A percentile compares a stretch with the other conserved stretches of the same genome.
Evolutionary conservation across 371 early-diverging fungal genomes (phyloP).

Genomic region (Apophysomyces ossiformis): DNA sequence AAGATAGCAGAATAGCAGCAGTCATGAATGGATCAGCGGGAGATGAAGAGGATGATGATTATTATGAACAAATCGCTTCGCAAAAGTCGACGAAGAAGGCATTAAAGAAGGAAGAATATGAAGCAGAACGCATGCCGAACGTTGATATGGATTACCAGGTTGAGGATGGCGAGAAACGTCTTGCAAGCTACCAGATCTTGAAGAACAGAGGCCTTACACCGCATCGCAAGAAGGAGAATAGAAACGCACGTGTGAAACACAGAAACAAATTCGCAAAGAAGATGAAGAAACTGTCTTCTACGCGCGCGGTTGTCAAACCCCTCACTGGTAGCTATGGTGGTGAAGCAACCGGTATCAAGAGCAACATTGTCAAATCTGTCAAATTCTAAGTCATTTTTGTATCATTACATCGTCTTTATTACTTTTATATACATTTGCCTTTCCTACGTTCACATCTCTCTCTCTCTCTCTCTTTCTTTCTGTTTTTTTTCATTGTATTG

Average conservation of each 20-base stretch:
- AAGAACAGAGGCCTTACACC: slow-evolving; percentile 97
- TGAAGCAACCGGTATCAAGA: slow-evolving; percentile 95
- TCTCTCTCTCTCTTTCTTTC: neutral
- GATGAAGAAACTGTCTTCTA: slow-evolving; percentile 86
- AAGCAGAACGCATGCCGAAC: slow-evolving; percentile 45
- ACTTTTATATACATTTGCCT: neutral
- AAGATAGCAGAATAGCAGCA: slow-evolving; percentile 53
- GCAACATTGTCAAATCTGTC: slow-evolving; percentile 79
- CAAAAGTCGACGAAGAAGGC: slow-evolving; percentile 54
- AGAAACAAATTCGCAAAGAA: slow-evolving; percentile 85
- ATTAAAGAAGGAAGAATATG: slow-evolving; percentile 50
- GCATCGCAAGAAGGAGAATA: slow-evolving; percentile 89
- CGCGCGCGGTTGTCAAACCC: slow-evolving; percentile 71
- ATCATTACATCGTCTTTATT: slow-evolving; percentile 2
- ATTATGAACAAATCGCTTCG: slow-evolving; percentile 57
- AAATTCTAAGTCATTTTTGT: slow-evolving; percentile 30
- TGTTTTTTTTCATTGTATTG: neutral
- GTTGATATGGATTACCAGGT: slow-evolving; percentile 48
- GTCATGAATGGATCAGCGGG: slow-evolving; percentile 26
- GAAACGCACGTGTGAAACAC: slow-evolving; percentile 96
- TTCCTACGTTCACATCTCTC: neutral
- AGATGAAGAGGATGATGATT: slow-evolving; percentile 49
- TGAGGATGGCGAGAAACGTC: slow-evolving; percentile 75
- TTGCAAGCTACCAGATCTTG: slow-evolving; percentile 86
- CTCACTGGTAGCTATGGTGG: slow-evolving; percentile 83